phyloP scores from a whole-genome alignment of 139 green algal species.

The Chlamydomonas sphaeroides region DNA sequence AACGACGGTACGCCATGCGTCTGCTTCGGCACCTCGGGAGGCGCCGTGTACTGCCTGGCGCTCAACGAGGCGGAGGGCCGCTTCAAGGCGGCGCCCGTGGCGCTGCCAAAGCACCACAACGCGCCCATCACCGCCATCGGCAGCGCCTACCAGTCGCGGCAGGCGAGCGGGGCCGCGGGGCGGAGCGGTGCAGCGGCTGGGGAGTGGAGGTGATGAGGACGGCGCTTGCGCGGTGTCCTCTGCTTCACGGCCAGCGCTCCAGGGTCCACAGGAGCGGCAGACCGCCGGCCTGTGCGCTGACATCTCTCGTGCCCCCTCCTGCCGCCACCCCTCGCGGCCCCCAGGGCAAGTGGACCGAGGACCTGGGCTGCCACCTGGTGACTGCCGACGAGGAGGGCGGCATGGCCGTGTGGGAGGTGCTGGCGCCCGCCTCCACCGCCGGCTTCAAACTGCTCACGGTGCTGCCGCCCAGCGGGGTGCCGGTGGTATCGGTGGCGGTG shows the following conservation, averaged over 20 bases:
- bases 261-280: too few species aligned
- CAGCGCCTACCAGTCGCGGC: constrained; percentile 48
- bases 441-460: constrained; percentile 7
- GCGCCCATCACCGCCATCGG: constrained; percentile 39
- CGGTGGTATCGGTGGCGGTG: constrained; percentile 46
- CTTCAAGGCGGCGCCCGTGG: constrained; percentile 23
- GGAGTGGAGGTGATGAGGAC: background rate
- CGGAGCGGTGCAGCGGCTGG: background rate
- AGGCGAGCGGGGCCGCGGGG: background rate
- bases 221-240: too few species aligned
- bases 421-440: background rate
- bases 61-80: background rate
- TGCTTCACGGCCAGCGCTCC: too few species aligned
- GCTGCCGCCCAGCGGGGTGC: constrained; percentile 1
- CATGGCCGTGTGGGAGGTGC: constrained; percentile 46
- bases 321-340: background rate
- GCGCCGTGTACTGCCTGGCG: constrained; percentile 23
- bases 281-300: too few species aligned
- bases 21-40: constrained; percentile 43
- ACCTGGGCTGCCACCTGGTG: constrained; percentile 46
- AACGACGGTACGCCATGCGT: constrained; percentile 32
- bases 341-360: constrained; percentile 42
- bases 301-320: background rate
- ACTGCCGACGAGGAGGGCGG: constrained; percentile 48
- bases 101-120: constrained; percentile 30